phyloP scores from a whole-genome alignment of 208 protist genomes.

The Leishmania amazonensis region DNA sequence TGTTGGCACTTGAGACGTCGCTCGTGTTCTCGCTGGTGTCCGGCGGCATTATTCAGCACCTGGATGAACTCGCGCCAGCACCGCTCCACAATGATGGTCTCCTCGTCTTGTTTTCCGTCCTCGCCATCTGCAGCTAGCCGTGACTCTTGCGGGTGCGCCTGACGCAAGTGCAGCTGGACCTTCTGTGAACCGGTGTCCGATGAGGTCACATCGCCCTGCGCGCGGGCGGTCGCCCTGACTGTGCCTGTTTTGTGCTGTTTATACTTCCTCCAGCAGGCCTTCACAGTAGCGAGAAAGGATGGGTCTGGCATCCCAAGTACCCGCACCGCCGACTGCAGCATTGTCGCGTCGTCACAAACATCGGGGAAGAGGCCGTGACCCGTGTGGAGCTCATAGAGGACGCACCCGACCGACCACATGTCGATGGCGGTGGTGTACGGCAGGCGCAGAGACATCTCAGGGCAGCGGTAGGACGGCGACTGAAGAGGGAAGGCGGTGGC shows the following conservation, averaged over 20 bases:
- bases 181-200: not conserved
- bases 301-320: constrained; percentile 55
- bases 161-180: not conserved
- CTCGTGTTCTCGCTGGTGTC: constrained; percentile 16
- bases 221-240: not conserved
- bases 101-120: constrained; percentile 5
- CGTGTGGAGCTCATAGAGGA: constrained; percentile 55
- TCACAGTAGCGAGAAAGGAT: constrained; percentile 43
- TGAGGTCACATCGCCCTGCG: not conserved
- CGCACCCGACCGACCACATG: constrained; percentile 73
- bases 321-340: constrained; percentile 37
- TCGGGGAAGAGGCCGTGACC: constrained; percentile 55
- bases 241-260: constrained; percentile 22
- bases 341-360: constrained; percentile 34
- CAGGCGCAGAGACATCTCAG: constrained; percentile 90
- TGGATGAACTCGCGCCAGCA: constrained; percentile 29
- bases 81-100: constrained; percentile 19
- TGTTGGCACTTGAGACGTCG: constrained; percentile 6
- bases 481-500: constrained; percentile 96
- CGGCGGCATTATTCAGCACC: constrained; percentile 25
- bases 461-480: constrained; percentile 95
- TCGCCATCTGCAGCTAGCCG: not conserved
- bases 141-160: not conserved
- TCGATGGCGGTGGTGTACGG: constrained; percentile 67
- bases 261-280: constrained; percentile 44